Evolutionary conservation across 768 basidiomycete genomes (phyloP), one percentile per base, ranked within the genome.

Genomic region (Heimioporus sp.): DNA sequence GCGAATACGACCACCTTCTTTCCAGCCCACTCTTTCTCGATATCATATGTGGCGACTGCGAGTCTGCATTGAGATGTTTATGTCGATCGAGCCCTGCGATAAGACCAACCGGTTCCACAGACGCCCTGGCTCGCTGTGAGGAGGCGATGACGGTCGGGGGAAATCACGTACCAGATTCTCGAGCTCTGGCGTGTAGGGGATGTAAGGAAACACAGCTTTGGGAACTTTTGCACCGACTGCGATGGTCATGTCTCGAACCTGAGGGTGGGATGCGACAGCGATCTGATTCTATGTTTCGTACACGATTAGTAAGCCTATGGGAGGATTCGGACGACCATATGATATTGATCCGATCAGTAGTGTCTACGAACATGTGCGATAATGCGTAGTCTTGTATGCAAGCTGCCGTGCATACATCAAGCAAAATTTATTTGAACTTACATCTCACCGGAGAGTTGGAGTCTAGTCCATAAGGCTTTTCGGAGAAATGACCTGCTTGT

Each of bases 1-100:
- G 86, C 75, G 66, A 92, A 78, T 47, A 91, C 63, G 35, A 91
- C 85, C 46, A 92, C 86, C 66, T 86, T 88, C 76, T 92, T 92
- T 63, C 83, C 85, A 67, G 85, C 85, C 86, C 86, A 90, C 43
- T 79, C 75, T 52, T 82, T 73, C 24, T 81, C 13, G 52, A 63
- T 87, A 36, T 68, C 71, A 55, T 89, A 70, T 37, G 72, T 72
- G 41, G 70, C 67, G 35, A 83, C 86, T 87, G 63, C 0, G 36
- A 5, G 28, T 19, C 39, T 15, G 42, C 35, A 34, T 43, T 51
- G 48, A 51, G 49, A 49, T 42, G 0, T 21, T 35, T 11, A 34
- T 16, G 19, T 36, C 9, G 13, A 45, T 13, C 10, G 8, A n/a
- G 10, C 16, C 15, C 19, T 41, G 30, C 35, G 20, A 51, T 7